Evolutionary conservation across 1,284 basidiomycete genomes (phyloP).

Genomic region (Pyrrhoderma lamaoense): DNA sequence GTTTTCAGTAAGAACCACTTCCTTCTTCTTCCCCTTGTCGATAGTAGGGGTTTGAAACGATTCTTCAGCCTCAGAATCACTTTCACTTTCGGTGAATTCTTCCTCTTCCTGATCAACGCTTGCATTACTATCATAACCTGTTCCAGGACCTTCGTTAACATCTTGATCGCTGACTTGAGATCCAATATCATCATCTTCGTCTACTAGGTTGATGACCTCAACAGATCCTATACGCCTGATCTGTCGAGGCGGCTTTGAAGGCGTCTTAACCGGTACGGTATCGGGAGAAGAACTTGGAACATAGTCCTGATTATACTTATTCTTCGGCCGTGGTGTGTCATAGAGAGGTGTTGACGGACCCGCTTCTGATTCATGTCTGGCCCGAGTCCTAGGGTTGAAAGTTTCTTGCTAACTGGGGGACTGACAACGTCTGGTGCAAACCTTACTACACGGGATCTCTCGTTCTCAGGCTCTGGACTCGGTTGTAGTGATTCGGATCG

Average conservation of each 20-base stretch:
- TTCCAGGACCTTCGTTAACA: no score
- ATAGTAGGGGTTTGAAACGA: slow-evolving; percentile 8
- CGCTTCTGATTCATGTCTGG: not conserved
- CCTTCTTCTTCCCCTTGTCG: slow-evolving; percentile 12
- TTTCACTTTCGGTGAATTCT: not conserved
- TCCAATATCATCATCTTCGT: no score
- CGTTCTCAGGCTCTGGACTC: slow-evolving; percentile 26
- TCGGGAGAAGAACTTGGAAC: no score
- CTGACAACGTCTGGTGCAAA: slow-evolving; percentile 28
- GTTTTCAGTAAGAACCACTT: not conserved
- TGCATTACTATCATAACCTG: no score
- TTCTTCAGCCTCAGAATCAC: not conserved
- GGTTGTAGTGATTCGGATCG: slow-evolving; percentile 59
- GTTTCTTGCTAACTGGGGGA: slow-evolving; percentile 9
- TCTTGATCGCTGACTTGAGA: no score
- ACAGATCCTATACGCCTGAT: no score
- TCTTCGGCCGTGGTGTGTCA: no score
- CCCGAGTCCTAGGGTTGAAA: not conserved
- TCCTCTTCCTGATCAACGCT: no score
- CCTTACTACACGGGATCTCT: slow-evolving; percentile 32
- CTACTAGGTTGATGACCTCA: no score
- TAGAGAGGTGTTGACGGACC: not conserved
- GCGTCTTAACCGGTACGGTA: no score
- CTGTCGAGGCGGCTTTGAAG: no score
- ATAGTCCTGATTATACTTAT: no score